These are phyloP conservation scores for Penicillium sp. DNA, from an alignment of 2,329 filamentous ascomycete species.

Conservation along the genomic window DNA sequence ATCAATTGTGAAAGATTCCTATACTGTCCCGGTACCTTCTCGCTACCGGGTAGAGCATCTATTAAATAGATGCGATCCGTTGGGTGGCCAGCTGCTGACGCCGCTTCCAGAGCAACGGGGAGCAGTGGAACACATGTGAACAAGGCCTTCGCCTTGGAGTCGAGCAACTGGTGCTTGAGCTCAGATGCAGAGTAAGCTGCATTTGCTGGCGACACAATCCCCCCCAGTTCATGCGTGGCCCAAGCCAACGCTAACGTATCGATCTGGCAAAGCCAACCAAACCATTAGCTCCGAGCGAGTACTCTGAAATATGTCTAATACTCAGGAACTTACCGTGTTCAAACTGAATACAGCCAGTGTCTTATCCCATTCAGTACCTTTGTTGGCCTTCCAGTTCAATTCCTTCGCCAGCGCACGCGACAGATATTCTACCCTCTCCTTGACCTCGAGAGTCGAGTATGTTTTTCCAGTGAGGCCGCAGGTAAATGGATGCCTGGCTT, in stretches of 20 bases:
- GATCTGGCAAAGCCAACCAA: slow-evolving; percentile 55
- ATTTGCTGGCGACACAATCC: slow-evolving; percentile 75
- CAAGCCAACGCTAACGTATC: slow-evolving; percentile 76
- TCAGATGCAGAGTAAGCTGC: slow-evolving; percentile 73
- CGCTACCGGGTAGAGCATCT: slow-evolving; percentile 65
- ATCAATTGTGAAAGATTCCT: slow-evolving; percentile 72
- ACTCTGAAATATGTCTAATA: neutral
- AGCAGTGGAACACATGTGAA: slow-evolving; percentile 75
- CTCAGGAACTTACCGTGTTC: slow-evolving; percentile 67
- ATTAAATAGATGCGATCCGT: slow-evolving; percentile 70
- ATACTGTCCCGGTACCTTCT: slow-evolving; percentile 52
- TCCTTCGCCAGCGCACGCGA: slow-evolving; percentile 72
- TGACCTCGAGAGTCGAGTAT: slow-evolving; percentile 67
- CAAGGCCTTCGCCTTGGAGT: slow-evolving; percentile 70
- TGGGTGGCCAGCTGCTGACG: slow-evolving; percentile 66
- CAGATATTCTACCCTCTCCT: slow-evolving; percentile 68
- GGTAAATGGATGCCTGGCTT: slow-evolving; percentile 73
- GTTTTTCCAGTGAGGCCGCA: slow-evolving; percentile 75
- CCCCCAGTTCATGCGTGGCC: slow-evolving; percentile 75
- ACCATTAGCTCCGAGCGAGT: neutral
- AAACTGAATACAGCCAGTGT: slow-evolving; percentile 77
- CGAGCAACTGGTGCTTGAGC: slow-evolving; percentile 72
- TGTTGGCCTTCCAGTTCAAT: slow-evolving; percentile 71
- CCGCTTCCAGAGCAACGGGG: slow-evolving; percentile 66
- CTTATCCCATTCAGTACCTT: slow-evolving; percentile 80